Conservation (phyloP, 2,329 filamentous ascomycete genomes). For the Fusarium avenaceum region DNA sequence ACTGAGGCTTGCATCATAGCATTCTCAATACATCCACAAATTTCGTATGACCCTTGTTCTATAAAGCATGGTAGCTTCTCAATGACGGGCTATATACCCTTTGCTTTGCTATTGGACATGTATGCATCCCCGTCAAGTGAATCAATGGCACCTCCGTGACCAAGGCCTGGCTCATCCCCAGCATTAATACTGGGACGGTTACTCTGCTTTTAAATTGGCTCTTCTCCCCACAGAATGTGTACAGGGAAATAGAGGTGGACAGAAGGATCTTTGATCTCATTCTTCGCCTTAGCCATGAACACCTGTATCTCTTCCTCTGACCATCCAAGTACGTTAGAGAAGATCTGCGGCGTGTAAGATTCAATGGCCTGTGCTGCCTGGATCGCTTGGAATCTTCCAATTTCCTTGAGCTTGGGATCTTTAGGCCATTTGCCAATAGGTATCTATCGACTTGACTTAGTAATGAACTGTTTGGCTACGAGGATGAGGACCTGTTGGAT, state of each 20-base stretch:
- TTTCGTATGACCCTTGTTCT: too few species aligned
- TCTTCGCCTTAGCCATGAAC: slow-evolving; percentile 30
- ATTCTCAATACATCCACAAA: too few species aligned
- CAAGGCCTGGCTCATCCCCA: too few species aligned
- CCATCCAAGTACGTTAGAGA: slow-evolving; percentile 26
- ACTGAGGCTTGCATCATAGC: too few species aligned
- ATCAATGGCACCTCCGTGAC: too few species aligned
- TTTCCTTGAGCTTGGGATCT: slow-evolving; percentile 24
- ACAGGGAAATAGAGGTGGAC: slow-evolving; percentile 26
- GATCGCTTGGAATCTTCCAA: slow-evolving; percentile 16
- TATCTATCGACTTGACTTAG: background rate
- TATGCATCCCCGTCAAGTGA: too few species aligned
- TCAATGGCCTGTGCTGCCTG: slow-evolving; percentile 22
- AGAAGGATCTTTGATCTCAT: slow-evolving; percentile 30
- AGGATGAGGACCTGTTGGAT: background rate
- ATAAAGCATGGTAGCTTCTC: too few species aligned
- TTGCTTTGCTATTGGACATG: too few species aligned
- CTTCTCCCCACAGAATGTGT: slow-evolving; percentile 21
- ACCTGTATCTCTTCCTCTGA: slow-evolving; percentile 29
- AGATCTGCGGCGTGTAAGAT: slow-evolving; percentile 28
- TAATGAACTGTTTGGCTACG: background rate
- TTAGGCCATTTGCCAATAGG: slow-evolving; percentile 21
- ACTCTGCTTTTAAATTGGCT: background rate
- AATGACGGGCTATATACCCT: too few species aligned
- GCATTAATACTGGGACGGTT: too few species aligned